Evolutionary conservation across 176 grass and related monocot species (phyloP), one percentile per base, ranked within the genome.

Genomic region (Avena atlantica): DNA sequence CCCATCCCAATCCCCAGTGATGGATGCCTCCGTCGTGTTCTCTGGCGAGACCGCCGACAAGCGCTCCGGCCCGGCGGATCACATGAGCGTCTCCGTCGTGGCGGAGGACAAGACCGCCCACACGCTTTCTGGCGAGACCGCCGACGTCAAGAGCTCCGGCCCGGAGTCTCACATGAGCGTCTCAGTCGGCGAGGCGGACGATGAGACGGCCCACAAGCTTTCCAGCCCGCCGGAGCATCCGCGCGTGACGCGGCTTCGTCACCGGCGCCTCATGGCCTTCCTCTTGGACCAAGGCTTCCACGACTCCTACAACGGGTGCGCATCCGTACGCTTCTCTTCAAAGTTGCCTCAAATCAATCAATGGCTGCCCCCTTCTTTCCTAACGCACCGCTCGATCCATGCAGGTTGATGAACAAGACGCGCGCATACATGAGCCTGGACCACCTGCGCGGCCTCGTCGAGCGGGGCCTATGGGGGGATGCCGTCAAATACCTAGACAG

Each of bases 181-280:
- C 45, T 48, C 45, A 9, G 45, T 48, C 45, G 45, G 45, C 45
- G 45, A 48, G 45, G 45, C 45, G 45, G 45, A 48, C 9, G 45
- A 9, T 10, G 45, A 48, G 45, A 48, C 40, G 40, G 19, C 4
- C 19, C 69, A 13, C 4, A 72, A 7, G 69, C 69, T 72, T 72
- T 72, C 68, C 68, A 70, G 68, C 68, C 36, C 17, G 68, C 36
- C 36, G 42, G 70, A 74, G 44, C 12, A 74, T 15, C 71, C 71
- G 44, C n/a, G 44, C 44, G 71, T 74, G 45, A 50, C 44, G 44
- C 71, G 44, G 44, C 71, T 74, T 50, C 71, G 71, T 49, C 21
- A 74, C n/a, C 71, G 71, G 40, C 45, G 71, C 71, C 71, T 74
- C 44, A 74, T 74, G n/a, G 44, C 71, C 2, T 50, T 50, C 21